phyloP scores from a whole-genome alignment of 352 stramenopile genomes.

The Pythium aristosporum region DNA sequence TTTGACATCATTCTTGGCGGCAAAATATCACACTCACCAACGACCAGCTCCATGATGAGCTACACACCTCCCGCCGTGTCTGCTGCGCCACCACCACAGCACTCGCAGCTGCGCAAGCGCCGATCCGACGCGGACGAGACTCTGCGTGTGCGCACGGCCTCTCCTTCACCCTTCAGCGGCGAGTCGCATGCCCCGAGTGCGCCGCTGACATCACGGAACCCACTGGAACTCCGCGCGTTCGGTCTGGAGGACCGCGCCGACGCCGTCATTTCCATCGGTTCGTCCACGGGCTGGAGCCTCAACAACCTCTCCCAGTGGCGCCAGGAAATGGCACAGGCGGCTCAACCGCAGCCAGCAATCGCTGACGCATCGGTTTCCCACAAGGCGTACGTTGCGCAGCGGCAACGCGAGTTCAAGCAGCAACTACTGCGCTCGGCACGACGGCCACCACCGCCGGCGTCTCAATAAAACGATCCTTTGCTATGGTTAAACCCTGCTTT shows the following conservation, averaged over 20 bases:
- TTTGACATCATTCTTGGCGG: not conserved
- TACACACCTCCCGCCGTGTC: not conserved
- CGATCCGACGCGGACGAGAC: slow-evolving; percentile 20
- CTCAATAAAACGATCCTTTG: slow-evolving; percentile 10
- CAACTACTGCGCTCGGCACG: slow-evolving; percentile 38
- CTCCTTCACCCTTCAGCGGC: not conserved
- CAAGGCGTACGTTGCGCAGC: slow-evolving; percentile 55
- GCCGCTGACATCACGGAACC: slow-evolving; percentile 19
- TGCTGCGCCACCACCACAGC: not conserved
- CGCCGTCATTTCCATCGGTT: slow-evolving; percentile 54
- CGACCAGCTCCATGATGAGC: slow-evolving; percentile 9
- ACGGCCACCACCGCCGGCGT: not conserved
- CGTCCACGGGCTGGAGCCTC: slow-evolving; percentile 53
- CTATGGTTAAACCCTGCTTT: no score
- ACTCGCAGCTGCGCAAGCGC: slow-evolving; percentile 20
- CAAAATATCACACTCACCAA: not conserved
- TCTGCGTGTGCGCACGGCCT: not conserved
- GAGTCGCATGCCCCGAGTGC: not conserved
- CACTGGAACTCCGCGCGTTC: slow-evolving; percentile 62
- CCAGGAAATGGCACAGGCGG: slow-evolving; percentile 38
- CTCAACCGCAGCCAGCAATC: not conserved
- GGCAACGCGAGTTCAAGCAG: slow-evolving; percentile 70
- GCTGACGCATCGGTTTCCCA: no score
- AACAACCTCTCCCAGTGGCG: slow-evolving; percentile 67
- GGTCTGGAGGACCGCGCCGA: slow-evolving; percentile 76